Percentiles rank a stretch among this genome's conserved stretches.
Conservation (phyloP, 148 eudicot genomes). For the Fagopyrum esculentum region DNA sequence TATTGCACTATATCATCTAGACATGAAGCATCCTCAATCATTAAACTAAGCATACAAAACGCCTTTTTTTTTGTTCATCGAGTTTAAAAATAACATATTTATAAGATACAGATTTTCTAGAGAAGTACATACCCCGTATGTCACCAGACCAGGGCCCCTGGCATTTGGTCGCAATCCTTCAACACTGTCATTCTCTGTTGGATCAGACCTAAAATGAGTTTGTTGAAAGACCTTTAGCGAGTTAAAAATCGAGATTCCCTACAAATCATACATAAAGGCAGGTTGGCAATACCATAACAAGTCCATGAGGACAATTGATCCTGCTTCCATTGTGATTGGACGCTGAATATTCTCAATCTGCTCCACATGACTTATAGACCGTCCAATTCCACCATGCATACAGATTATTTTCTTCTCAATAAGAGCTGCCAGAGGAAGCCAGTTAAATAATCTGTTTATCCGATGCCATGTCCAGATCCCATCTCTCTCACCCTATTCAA, state of each 20-base stretch:
- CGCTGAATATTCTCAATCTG: slow-evolving; percentile 93
- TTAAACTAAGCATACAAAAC: background rate
- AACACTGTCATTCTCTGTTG: slow-evolving; percentile 97
- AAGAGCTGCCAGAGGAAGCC: slow-evolving; percentile 95
- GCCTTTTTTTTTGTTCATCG: background rate
- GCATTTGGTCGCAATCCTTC: slow-evolving; percentile 98
- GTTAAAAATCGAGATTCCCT: slow-evolving; percentile 3
- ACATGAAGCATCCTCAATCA: background rate
- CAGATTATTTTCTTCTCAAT: slow-evolving; percentile 96
- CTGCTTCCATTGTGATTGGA: slow-evolving; percentile 98
- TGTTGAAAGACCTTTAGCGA: background rate
- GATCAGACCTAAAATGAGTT: slow-evolving; percentile 70
- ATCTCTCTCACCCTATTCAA: slow-evolving; percentile 88
- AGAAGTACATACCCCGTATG: slow-evolving; percentile 74
- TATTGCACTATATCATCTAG: background rate
- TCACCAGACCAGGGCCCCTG: slow-evolving; percentile 98
- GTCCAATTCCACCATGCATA: slow-evolving; percentile 99
- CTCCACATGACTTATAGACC: slow-evolving; percentile 87
- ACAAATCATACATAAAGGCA: background rate
- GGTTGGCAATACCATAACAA: slow-evolving; percentile 60
- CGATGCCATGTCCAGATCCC: slow-evolving; percentile 99
- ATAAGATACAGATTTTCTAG: background rate
- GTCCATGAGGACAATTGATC: slow-evolving; percentile 96
- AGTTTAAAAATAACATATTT: background rate
- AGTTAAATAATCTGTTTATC: slow-evolving; percentile 89